Evolutionary conservation across 331 rosid species (phyloP).

Genomic region (Dryas integrifolia): DNA sequence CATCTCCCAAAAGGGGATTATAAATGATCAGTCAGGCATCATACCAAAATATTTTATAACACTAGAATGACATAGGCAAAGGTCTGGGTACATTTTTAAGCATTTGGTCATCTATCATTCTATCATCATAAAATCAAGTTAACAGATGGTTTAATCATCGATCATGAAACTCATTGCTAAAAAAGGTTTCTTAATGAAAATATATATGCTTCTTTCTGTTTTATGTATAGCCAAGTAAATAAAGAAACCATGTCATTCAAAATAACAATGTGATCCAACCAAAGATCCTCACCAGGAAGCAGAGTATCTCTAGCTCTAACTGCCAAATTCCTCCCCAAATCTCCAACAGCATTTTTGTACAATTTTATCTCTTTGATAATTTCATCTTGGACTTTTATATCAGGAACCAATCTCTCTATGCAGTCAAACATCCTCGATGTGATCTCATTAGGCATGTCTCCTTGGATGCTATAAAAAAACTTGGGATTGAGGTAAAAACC

Average conservation of each 20-base stretch:
- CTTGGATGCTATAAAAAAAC: slow-evolving; percentile 26
- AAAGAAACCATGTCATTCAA: neutral
- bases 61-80: neutral
- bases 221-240: neutral
- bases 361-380: slow-evolving; percentile 29
- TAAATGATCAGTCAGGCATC: too few relatives aligned
- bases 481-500: slow-evolving; percentile 38
- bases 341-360: slow-evolving; percentile 33
- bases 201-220: neutral
- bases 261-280: slow-evolving; percentile 1
- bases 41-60: neutral
- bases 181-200: neutral
- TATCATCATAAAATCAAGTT: neutral
- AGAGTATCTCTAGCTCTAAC: slow-evolving; percentile 29
- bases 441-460: slow-evolving; percentile 24
- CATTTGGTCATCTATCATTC: neutral
- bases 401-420: slow-evolving; percentile 29
- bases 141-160: neutral
- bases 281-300: slow-evolving; percentile 29
- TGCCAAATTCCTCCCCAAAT: slow-evolving; percentile 35
- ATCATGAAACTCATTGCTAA: neutral
- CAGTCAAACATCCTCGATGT: slow-evolving; percentile 31
- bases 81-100: neutral
- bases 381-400: slow-evolving; percentile 29
- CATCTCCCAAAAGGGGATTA: neutral